Percentiles rank a stretch among this genome's conserved stretches.
Evolutionary conservation across 352 stramenopile genomes (phyloP).

Genomic region (Pythium volutum): DNA sequence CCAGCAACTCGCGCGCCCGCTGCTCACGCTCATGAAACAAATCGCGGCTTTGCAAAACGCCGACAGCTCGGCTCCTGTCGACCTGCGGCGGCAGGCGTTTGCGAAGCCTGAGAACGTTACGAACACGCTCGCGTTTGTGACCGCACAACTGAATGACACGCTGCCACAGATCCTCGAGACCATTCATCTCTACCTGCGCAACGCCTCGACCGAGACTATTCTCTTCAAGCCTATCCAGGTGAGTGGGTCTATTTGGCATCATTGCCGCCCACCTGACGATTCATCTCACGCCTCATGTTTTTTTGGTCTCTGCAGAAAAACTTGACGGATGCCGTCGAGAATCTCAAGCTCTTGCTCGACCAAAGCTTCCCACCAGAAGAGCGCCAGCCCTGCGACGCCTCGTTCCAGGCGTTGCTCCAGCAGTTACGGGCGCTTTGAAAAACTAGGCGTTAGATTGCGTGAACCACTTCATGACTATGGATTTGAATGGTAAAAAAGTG

Average conservation of each 20-base stretch:
- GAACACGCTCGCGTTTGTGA: constrained; percentile 45
- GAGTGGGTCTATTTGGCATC: background rate
- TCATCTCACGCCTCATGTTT: background rate
- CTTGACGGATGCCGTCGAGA: constrained; percentile 60
- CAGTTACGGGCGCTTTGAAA: constrained; percentile 38
- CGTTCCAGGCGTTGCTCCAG: constrained; percentile 39
- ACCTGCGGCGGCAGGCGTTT: constrained; percentile 37
- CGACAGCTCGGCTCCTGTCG: background rate
- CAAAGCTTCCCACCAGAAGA: constrained; percentile 56
- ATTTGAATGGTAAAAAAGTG: too few species aligned
- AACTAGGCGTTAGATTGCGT: background rate
- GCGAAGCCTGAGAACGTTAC: constrained; percentile 36
- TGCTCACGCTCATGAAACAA: constrained; percentile 67
- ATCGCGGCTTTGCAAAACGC: constrained; percentile 44
- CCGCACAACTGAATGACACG: constrained; percentile 34
- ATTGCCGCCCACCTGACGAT: background rate
- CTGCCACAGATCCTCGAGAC: constrained; percentile 47
- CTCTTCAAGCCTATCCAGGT: constrained; percentile 85
- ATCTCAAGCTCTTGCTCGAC: constrained; percentile 52
- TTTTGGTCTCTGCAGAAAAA: constrained; percentile 41
- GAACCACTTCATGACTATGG: too few species aligned
- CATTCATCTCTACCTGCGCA: constrained; percentile 76
- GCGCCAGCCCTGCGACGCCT: constrained; percentile 37
- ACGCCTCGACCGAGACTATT: constrained; percentile 76
- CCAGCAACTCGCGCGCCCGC: constrained; percentile 49